A percentile compares a stretch with the other conserved stretches of the same genome.
Evolutionary conservation across 1,284 basidiomycete species (phyloP).

Genomic region (Cutaneotrichosporon daszewskae): DNA sequence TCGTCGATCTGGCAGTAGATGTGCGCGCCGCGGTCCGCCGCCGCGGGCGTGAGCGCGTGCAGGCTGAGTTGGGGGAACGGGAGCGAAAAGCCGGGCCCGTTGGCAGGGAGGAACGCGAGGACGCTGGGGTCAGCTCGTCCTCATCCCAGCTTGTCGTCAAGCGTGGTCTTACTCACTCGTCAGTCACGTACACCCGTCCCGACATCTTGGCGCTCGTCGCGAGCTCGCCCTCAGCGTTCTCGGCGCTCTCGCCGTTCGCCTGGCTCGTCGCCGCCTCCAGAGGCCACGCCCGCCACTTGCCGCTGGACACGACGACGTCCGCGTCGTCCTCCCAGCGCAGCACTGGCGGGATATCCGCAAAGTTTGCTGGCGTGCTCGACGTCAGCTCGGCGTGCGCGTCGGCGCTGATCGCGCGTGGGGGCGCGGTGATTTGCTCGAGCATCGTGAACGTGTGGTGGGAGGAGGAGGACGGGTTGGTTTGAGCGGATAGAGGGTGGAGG

Average conservation of each 20-base stretch:
- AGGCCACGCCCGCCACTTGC: conserved; percentile 52
- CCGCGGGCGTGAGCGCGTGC: conserved; percentile 72
- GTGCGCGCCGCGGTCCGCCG: conserved; percentile 52
- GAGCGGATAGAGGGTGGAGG: too few species aligned
- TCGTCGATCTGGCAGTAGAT: conserved; percentile 89
- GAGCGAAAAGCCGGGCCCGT: conserved; percentile 62
- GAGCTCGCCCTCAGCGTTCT: not conserved
- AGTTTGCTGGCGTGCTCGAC: conserved; percentile 70
- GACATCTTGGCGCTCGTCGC: conserved; percentile 35
- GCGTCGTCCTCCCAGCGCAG: conserved; percentile 68
- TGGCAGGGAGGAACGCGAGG: conserved; percentile 65
- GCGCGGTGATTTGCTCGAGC: conserved; percentile 18
- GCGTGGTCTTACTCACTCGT: conserved; percentile 57
- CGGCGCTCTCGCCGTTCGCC: conserved; percentile 1
- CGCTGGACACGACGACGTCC: conserved; percentile 60
- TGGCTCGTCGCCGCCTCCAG: not conserved
- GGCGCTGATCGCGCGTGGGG: conserved; percentile 52
- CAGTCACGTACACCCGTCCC: conserved; percentile 72
- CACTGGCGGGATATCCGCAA: conserved; percentile 72
- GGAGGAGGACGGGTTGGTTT: too few species aligned
- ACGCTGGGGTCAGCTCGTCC: conserved; percentile 50
- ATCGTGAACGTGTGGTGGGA: too few species aligned
- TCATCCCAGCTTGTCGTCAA: too few species aligned
- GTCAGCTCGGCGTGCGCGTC: conserved; percentile 64
- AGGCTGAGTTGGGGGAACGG: conserved; percentile 78